These are phyloP conservation scores for Pseudoneurospora amorphoporcata DNA, from an alignment of 495 filamentous ascomycete genomes.

Conservation along the genomic window DNA sequence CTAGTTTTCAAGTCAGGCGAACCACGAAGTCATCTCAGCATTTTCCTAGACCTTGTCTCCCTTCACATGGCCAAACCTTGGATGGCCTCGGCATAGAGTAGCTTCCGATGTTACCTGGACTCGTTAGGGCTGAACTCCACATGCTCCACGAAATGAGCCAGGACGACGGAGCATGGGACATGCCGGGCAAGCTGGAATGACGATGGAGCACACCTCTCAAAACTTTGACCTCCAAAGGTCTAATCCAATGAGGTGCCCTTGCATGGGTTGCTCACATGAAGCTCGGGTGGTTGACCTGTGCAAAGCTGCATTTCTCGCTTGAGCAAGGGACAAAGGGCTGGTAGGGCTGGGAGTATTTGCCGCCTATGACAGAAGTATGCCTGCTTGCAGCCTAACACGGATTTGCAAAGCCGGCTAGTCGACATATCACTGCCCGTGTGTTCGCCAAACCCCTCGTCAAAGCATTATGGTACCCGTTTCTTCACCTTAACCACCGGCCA, in stretches of 20 bases:
- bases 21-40: not conserved
- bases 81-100: not conserved
- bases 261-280: not conserved
- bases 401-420: not conserved
- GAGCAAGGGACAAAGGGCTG: not conserved
- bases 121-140: not conserved
- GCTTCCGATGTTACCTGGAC: not conserved
- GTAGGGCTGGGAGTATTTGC: not conserved
- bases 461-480: not conserved
- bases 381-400: not conserved
- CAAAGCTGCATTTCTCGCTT: not conserved
- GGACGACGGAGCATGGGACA: no score
- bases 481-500: not conserved
- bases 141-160: not conserved
- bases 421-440: not conserved
- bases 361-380: not conserved
- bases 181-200: not conserved
- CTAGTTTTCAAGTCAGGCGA: not conserved
- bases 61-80: not conserved
- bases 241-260: not conserved
- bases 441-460: not conserved
- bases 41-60: not conserved
- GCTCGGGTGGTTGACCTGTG: not conserved
- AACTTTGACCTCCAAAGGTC: not conserved
- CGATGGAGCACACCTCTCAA: not conserved